Base-by-base conservation (phyloP, 495 filamentous ascomycete genomes). In the Tuber magnatum region DNA sequence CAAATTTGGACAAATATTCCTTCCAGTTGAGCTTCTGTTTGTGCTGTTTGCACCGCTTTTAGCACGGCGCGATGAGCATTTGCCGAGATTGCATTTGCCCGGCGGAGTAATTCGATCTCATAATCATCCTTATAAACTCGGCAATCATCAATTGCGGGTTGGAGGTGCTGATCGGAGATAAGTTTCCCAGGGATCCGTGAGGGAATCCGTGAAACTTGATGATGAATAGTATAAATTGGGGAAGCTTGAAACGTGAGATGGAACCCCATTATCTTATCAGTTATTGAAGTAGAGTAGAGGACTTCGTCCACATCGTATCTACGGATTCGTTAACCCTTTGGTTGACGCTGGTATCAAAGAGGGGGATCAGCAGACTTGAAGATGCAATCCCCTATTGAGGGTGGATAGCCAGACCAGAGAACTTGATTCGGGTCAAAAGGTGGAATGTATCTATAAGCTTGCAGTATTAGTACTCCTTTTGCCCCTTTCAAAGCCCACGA, bases 11-110 rank as follows among this genome's bases (percentile, higher is more conserved):
- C 83, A 83, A 96, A 97, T 12, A 90, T 84, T 14, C 91, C 92
- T 76, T 97, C 90, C 65, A 97, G 88, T 76, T 97, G 88, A n/a
- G 90, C 88, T 83, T 98, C 94, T 78, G 92, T 97, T 44, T 85
- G 83, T 79, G 92, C 87, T 14, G 83, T 82, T 46, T 85, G 84
- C 51, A 96, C 87, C 8, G 85, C 85, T 56, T 85, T 82, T 1
- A 95, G 86, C 14, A 96, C 88, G 16, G 86, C 86, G 39, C 85
- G 87, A 82, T 98, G 94, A 0, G 93, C 94, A 40, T 87, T 84
- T 3, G 87, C 89, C 20, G 92, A 92, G 48, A 97, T 88, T 35
- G 85, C 86, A 79, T 94, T 97, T 20, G 94, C 94, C 39, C 90
- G 87, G 24, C 90, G 89, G 77, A 97, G 92, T 83, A 93, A 86